Base-by-base conservation (phyloP, 2,329 filamentous ascomycete genomes). In the Lizonia empirigonia region DNA sequence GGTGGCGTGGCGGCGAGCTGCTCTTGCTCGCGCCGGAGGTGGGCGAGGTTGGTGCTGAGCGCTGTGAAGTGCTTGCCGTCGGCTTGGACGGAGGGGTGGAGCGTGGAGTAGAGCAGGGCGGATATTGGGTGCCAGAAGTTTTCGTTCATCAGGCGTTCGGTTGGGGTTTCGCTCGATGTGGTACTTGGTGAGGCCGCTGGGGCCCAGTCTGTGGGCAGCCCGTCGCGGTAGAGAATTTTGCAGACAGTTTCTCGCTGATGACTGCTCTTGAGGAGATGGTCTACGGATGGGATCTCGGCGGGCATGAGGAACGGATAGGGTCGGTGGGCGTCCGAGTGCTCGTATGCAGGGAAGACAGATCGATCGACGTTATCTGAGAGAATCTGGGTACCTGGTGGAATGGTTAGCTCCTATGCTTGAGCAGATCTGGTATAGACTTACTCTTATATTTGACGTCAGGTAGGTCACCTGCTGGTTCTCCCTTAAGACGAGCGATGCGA, bases 311-410 rank as follows among this genome's bases (percentile, higher is more conserved):
- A 45, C 2, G 45, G n/a, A 18, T 53, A 15, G 16, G 53, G 48
- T 27, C 41, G 50, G 19, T 30, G 32, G 23, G 38, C 20, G 12
- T 10, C 5, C 2, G 44, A 49, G 45, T 40, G 30, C 20, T 64
- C 65, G 27, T 60, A 64, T 33, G 62, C 49, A 1, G 65, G 69
- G 15, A 72, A 56, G 10, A 65, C 59, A 19, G 50, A 23, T 9
- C 56, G 50, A 23, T 73, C 69, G 39, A 65, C 55, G 36, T 69
- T 68, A 47, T 71, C 65, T 3, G 55, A 57, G 5, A 70, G 52
- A 5, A 56, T 35, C 2, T 40, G 36, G 27, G 59, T 60, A 19
- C 52, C 65, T 70, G 37, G n/a, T n/a, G 7, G 18, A 10, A 13
- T 10, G 4, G 33, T 67, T 39, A 64, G 60, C 22, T 20, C 6